Conservation (phyloP, 495 filamentous ascomycete genomes). For the Terfezia boudieri region DNA sequence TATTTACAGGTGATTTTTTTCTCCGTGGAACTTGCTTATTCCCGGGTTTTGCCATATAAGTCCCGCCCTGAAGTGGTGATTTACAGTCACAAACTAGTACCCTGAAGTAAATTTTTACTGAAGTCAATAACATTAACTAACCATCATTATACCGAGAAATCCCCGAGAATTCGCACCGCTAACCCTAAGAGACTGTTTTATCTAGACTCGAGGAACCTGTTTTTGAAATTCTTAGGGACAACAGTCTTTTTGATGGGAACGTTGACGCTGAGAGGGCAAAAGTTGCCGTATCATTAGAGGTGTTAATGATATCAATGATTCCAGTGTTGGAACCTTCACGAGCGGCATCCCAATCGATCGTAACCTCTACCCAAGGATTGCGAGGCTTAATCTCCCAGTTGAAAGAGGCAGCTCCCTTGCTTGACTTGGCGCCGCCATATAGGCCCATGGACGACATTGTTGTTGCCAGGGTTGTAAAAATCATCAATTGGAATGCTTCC, state of each 20-base stretch:
- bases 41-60: no score
- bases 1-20: no score
- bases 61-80: no score
- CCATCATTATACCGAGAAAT: no score
- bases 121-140: no score
- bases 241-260: slow-evolving; percentile 34
- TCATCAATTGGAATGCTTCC: slow-evolving; percentile 45
- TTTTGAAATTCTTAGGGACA: slow-evolving; percentile 31
- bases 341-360: slow-evolving; percentile 36
- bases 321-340: slow-evolving; percentile 28
- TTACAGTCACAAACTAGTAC: no score
- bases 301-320: slow-evolving; percentile 33
- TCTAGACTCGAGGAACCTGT: slow-evolving; percentile 46
- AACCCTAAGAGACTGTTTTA: slow-evolving; percentile 31
- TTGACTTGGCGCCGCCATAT: slow-evolving; percentile 50
- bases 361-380: slow-evolving; percentile 35
- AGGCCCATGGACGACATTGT: slow-evolving; percentile 36
- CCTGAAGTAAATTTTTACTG: no score
- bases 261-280: slow-evolving; percentile 28
- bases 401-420: slow-evolving; percentile 34
- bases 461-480: slow-evolving; percentile 31
- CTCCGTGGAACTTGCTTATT: no score
- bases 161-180: no score
- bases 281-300: slow-evolving; percentile 32
- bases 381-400: slow-evolving; percentile 31